These are phyloP conservation scores for Sequoiadendron giganteum DNA, from an alignment of 75 land plant genomes.

Conservation along the genomic window DNA sequence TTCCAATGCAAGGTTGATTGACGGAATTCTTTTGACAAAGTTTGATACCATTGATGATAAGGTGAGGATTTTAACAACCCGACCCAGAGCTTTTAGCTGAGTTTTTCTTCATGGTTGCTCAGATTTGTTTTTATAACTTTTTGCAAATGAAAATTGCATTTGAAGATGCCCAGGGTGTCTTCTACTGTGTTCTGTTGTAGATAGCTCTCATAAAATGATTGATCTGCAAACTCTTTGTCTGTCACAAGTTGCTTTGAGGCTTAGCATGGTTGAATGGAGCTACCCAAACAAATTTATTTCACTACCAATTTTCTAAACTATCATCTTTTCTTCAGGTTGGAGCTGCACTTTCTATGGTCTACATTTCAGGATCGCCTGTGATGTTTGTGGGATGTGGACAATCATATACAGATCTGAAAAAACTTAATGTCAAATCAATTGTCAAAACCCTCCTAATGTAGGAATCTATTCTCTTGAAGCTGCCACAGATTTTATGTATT, in stretches of 20 bases:
- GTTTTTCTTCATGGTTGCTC: not conserved
- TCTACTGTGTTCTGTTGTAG: not conserved
- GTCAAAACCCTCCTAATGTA: constrained; percentile 85
- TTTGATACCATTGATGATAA: constrained; percentile 98
- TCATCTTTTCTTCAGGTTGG: constrained; percentile 67
- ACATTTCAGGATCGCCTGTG: constrained; percentile 93
- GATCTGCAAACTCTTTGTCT: not conserved
- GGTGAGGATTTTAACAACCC: constrained; percentile 29
- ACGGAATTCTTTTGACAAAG: constrained; percentile 89
- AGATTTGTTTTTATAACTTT: not conserved
- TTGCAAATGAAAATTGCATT: not conserved
- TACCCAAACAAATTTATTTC: not conserved
- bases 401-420: constrained; percentile 95
- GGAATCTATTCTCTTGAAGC: constrained; percentile 7
- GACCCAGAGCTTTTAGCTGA: not conserved
- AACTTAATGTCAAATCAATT: constrained; percentile 94
- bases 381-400: constrained; percentile 99
- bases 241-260: not conserved
- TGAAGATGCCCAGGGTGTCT: not conserved
- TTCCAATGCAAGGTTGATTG: constrained; percentile 59
- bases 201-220: not conserved
- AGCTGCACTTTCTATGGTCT: constrained; percentile 99
- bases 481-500: not conserved
- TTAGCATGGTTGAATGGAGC: not conserved
- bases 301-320: not conserved